phyloP scores from a whole-genome alignment of 805 yeast genomes.

The Zygosaccharomyces bisporus region DNA sequence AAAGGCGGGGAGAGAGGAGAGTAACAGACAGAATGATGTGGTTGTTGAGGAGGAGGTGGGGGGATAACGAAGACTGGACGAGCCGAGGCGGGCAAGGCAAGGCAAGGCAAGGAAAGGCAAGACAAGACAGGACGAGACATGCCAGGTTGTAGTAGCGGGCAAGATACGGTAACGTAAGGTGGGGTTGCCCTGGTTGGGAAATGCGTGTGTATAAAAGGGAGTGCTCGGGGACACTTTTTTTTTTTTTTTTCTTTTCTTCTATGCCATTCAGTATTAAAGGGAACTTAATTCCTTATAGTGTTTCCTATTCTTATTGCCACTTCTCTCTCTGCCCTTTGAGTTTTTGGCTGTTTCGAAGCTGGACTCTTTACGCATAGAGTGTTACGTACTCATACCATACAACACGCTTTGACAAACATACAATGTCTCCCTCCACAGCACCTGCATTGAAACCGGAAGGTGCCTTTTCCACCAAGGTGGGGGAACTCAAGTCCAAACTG shows the following conservation, averaged over 20 bases:
- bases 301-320: too few relatives aligned
- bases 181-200: too few relatives aligned
- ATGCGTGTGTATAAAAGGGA: not conserved
- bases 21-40: too few relatives aligned
- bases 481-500: slow-evolving; percentile 11
- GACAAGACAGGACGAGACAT: not conserved
- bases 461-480: slow-evolving; percentile 7
- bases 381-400: too few relatives aligned
- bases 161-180: too few relatives aligned
- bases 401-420: not conserved
- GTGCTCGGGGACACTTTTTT: not conserved
- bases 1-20: not conserved
- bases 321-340: too few relatives aligned
- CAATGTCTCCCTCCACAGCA: slow-evolving; percentile 1
- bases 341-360: too few relatives aligned
- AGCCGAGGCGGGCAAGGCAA: not conserved
- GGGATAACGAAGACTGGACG: not conserved
- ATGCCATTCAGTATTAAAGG: not conserved
- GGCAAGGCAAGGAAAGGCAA: not conserved
- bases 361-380: too few relatives aligned
- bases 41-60: too few relatives aligned
- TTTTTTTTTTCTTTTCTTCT: not conserved
- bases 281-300: not conserved
- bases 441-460: slow-evolving; percentile 1
- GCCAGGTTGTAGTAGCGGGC: too few relatives aligned